Evolutionary conservation across 495 filamentous ascomycete species (phyloP).

Genomic region (Penicillium coffeae): DNA sequence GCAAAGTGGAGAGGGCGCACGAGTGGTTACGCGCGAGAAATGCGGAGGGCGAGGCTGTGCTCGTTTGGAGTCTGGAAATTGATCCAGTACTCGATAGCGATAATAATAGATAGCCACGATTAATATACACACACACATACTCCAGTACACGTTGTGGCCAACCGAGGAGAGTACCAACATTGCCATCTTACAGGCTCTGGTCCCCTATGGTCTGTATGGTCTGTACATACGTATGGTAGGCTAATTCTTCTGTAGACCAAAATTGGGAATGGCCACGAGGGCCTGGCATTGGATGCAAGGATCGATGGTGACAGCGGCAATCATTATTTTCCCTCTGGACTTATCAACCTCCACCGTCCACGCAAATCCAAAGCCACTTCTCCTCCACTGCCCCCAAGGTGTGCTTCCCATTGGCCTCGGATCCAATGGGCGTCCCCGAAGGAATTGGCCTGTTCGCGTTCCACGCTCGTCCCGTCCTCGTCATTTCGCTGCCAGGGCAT

Average conservation of each 20-base stretch:
- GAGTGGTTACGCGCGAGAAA: conserved; percentile 8
- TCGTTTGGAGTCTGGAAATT: neutral
- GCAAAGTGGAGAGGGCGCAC: conserved; percentile 2
- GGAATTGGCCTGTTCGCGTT: conserved; percentile 4
- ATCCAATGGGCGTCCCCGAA: conserved; percentile 2
- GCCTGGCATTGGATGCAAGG: conserved; percentile 17
- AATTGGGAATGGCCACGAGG: conserved; percentile 24
- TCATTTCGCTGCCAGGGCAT: conserved; percentile 18
- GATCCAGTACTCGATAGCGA: too few relatives aligned
- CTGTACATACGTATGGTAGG: too few relatives aligned
- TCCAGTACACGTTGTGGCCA: too few relatives aligned
- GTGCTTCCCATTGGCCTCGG: neutral
- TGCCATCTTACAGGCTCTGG: too few relatives aligned
- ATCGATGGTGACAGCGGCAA: conserved; percentile 27
- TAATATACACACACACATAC: too few relatives aligned
- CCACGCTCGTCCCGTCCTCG: conserved; percentile 20
- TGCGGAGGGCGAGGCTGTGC: conserved; percentile 11
- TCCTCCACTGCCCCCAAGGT: neutral
- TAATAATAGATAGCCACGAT: too few relatives aligned
- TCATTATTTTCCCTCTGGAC: conserved; percentile 16
- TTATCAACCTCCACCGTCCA: conserved; percentile 19
- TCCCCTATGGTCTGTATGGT: too few relatives aligned
- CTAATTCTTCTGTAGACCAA: conserved; percentile 6
- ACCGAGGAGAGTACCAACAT: too few relatives aligned
- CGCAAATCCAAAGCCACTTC: conserved; percentile 1